Evolutionary conservation across 768 basidiomycete genomes (phyloP).

Genomic region (Naganishia kalamii): DNA sequence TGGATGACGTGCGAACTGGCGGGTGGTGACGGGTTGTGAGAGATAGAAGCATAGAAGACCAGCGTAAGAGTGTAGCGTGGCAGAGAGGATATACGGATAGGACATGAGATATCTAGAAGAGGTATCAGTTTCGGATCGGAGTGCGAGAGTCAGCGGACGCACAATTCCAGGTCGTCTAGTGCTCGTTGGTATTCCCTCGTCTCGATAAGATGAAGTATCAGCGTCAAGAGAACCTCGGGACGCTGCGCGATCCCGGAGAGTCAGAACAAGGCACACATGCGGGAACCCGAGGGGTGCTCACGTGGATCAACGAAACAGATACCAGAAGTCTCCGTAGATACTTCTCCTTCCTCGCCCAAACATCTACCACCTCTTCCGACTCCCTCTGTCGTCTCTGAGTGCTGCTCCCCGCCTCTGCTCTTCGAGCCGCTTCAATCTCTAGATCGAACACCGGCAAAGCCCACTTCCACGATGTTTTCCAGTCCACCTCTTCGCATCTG

Average conservation of each 20-base stretch:
- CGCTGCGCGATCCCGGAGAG: conserved; percentile 51
- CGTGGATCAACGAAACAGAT: conserved; percentile 33
- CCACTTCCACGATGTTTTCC: conserved; percentile 44
- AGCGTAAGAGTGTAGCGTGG: conserved; percentile 72
- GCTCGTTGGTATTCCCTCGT: conserved; percentile 61
- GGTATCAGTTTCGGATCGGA: not conserved
- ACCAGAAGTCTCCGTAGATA: conserved; percentile 36
- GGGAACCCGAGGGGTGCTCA: conserved; percentile 26
- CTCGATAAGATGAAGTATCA: conserved; percentile 62
- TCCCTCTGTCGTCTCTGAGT: not conserved
- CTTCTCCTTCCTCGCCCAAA: conserved; percentile 26
- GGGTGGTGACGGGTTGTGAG: conserved; percentile 34
- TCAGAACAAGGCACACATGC: not conserved
- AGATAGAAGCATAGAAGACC: conserved; percentile 61
- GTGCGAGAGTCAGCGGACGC: conserved; percentile 38
- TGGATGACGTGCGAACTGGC: not conserved
- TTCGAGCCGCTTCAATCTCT: conserved; percentile 17
- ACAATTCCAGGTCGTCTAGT: conserved; percentile 81
- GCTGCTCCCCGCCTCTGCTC: not conserved
- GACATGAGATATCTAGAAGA: conserved; percentile 65
- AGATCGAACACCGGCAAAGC: conserved; percentile 33
- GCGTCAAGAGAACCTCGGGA: conserved; percentile 67
- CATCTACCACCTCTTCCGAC: conserved; percentile 11
- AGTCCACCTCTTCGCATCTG: conserved; percentile 44
- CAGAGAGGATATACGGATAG: conserved; percentile 77